These are phyloP conservation scores for Boletus insuetus DNA, from an alignment of 768 basidiomycete species.

Conservation along the genomic window DNA sequence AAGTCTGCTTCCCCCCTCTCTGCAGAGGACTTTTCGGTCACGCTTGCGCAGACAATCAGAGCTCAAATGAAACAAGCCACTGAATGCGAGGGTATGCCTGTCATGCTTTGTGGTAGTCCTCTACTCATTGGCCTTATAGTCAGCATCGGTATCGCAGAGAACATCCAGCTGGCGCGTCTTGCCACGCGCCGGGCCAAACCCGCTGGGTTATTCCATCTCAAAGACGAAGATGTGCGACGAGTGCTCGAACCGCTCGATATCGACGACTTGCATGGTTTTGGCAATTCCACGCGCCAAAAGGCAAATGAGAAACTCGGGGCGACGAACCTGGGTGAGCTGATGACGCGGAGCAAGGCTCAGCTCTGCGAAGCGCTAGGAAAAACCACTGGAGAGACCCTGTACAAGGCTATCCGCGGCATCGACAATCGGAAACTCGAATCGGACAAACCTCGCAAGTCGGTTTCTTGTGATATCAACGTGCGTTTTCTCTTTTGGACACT, in stretches of 20 bases:
- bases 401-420: conserved; percentile 78
- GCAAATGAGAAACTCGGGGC: conserved; percentile 76
- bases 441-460: conserved; percentile 84
- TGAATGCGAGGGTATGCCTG: conserved; percentile 69
- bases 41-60: conserved; percentile 80
- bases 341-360: conserved; percentile 55
- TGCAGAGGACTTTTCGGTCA: conserved; percentile 59
- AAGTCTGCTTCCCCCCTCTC: conserved; percentile 23
- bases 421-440: conserved; percentile 79
- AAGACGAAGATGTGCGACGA: conserved; percentile 45
- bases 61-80: conserved; percentile 74
- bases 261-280: conserved; percentile 85
- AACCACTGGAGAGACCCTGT: conserved; percentile 79
- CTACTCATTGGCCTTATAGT: conserved; percentile 43
- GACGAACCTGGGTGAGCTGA: conserved; percentile 66
- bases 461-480: conserved; percentile 94
- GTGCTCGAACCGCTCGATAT: conserved; percentile 72
- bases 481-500: conserved; percentile 30
- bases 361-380: conserved; percentile 77
- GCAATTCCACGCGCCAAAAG: conserved; percentile 70
- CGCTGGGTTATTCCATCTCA: conserved; percentile 78
- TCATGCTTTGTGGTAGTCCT: background rate
- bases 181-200: conserved; percentile 93
- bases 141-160: conserved; percentile 89
- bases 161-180: conserved; percentile 88